Percentiles rank a stretch among this genome's conserved stretches.
These are phyloP conservation scores for Neurospora tetrasperma DNA, from an alignment of 495 filamentous ascomycete genomes.

Conservation along the genomic window DNA sequence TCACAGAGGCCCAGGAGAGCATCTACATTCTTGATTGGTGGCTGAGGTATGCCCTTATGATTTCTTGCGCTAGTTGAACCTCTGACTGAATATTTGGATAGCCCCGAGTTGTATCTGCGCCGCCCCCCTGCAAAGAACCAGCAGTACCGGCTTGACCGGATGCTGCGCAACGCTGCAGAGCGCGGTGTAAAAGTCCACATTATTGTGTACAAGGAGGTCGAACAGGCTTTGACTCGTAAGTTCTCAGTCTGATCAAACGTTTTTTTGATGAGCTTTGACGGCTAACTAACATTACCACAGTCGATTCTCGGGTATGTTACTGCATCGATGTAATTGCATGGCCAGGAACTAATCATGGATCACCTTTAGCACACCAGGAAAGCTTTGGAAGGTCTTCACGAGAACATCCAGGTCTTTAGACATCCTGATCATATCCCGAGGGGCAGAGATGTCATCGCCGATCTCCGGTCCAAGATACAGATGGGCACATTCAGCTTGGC, in stretches of 20 bases:
- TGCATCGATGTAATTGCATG: neutral
- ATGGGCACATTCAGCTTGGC: constrained; percentile 37
- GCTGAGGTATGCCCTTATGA: constrained; percentile 42
- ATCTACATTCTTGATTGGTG: constrained; percentile 97
- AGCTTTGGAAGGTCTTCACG: constrained; percentile 63
- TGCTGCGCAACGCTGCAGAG: constrained; percentile 80
- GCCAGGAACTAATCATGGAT: neutral
- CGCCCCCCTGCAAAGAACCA: constrained; percentile 74
- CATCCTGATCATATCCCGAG: constrained; percentile 85
- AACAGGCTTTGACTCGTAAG: constrained; percentile 77
- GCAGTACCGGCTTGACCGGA: constrained; percentile 77
- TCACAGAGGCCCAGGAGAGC: constrained; percentile 56
- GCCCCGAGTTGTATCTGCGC: constrained; percentile 80
- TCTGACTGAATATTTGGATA: neutral
- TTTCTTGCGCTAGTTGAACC: neutral
- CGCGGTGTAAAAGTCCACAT: constrained; percentile 81
- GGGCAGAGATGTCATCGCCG: constrained; percentile 41
- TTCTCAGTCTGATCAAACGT: constrained; percentile 10
- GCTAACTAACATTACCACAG: constrained; percentile 28
- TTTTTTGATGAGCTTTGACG: neutral
- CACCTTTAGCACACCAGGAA: constrained; percentile 64
- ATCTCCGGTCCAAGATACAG: constrained; percentile 32
- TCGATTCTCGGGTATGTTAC: constrained; percentile 48
- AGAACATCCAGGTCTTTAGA: constrained; percentile 83
- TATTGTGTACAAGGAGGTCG: constrained; percentile 94